Percentiles rank a stretch among this genome's conserved stretches.
Evolutionary conservation across 164 flowering plant genomes (phyloP).

Genomic region (Houttuynia cordata): DNA sequence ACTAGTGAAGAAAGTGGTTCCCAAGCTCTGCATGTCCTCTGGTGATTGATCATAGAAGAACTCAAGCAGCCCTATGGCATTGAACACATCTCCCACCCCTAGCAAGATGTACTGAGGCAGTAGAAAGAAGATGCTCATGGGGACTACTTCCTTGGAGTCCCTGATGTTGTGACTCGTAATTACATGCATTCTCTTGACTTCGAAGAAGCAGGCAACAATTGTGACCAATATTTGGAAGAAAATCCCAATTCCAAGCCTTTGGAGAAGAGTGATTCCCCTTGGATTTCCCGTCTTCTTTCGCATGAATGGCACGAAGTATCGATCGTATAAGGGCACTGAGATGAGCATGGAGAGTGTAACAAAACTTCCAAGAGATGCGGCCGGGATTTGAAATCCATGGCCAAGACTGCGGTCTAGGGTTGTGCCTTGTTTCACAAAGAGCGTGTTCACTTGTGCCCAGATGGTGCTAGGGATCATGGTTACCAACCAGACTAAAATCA

Average conservation of each 20-base stretch:
- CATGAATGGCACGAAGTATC: conserved; percentile 67
- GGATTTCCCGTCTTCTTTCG: conserved; percentile 54
- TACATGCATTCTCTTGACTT: conserved; percentile 39
- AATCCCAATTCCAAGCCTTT: conserved; percentile 69
- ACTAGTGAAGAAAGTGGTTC: conserved; percentile 75
- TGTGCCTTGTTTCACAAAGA: conserved; percentile 83
- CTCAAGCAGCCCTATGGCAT: conserved; percentile 60
- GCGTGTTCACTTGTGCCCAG: conserved; percentile 78
- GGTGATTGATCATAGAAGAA: conserved; percentile 87
- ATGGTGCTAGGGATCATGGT: conserved; percentile 72
- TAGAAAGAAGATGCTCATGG: conserved; percentile 69
- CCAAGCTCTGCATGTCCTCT: conserved; percentile 74
- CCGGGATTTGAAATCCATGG: conserved; percentile 49
- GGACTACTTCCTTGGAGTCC: conserved; percentile 40
- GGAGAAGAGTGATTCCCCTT: conserved; percentile 72
- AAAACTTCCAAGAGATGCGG: conserved; percentile 71
- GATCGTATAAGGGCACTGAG: conserved; percentile 64
- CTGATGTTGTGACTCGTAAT: conserved; percentile 21
- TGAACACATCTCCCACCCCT: conserved; percentile 72
- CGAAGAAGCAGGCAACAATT: conserved; percentile 45
- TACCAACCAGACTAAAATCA: conserved; percentile 59
- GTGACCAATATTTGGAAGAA: conserved; percentile 46
- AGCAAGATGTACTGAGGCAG: conserved; percentile 66
- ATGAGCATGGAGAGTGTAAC: conserved; percentile 74
- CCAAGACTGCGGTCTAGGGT: conserved; percentile 49